Evolutionary conservation across 768 basidiomycete genomes (phyloP).

Genomic region (Psilocybe tampanensis): DNA sequence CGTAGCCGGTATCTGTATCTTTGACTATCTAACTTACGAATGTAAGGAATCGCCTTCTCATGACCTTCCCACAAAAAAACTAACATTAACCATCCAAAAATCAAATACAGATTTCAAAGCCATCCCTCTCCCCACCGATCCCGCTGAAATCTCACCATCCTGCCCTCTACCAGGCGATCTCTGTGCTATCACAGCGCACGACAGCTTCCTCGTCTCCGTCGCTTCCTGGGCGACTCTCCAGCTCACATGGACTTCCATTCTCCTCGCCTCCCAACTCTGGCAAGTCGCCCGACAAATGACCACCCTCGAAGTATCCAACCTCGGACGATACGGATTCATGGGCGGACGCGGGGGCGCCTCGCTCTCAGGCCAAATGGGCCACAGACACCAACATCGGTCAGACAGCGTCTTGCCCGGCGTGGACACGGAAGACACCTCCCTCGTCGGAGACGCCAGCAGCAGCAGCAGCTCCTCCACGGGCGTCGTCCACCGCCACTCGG

Average conservation of each 20-base stretch:
- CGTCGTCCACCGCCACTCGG: conserved; percentile 50
- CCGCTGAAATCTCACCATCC: conserved; percentile 49
- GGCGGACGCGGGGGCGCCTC: conserved; percentile 82
- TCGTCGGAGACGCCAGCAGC: conserved; percentile 29
- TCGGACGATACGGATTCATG: conserved; percentile 96
- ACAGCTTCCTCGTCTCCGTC: conserved; percentile 85
- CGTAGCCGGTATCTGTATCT: conserved; percentile 76
- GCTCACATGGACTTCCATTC: conserved; percentile 90
- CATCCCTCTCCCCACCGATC: conserved; percentile 36
- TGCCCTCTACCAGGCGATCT: conserved; percentile 71
- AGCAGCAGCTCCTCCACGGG: conserved; percentile 24
- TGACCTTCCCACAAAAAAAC: conserved; percentile 2
- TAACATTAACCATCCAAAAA: no score
- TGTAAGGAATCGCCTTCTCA: conserved; percentile 53
- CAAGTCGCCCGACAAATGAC: conserved; percentile 95
- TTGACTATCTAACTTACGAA: conserved; percentile 82
- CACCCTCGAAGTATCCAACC: conserved; percentile 92
- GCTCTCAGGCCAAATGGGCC: conserved; percentile 76
- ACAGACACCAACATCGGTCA: conserved; percentile 51
- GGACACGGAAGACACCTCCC: conserved; percentile 47
- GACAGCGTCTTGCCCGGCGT: conserved; percentile 41
- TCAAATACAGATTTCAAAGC: conserved; percentile 56
- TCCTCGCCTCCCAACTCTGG: conserved; percentile 87
- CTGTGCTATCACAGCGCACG: conserved; percentile 71
- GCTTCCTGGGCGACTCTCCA: conserved; percentile 89